Conservation (phyloP, 2,329 filamentous ascomycete genomes). For the Aspergillus bombycis region DNA sequence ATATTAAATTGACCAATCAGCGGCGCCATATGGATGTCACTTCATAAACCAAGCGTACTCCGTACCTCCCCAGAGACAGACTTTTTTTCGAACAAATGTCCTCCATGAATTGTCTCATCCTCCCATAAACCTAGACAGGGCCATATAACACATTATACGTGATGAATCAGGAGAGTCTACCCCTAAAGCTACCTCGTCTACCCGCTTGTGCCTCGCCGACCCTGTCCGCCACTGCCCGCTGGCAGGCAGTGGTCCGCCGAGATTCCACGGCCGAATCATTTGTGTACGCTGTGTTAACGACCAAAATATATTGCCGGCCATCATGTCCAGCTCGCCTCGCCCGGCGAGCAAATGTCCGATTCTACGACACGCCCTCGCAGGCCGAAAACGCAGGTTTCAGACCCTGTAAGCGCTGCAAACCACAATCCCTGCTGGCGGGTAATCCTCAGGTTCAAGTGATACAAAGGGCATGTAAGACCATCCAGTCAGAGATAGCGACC, state of each 20-base stretch:
- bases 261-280: conserved; percentile 52
- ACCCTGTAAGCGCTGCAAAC: conserved; percentile 60
- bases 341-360: conserved; percentile 58
- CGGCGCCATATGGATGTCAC: background rate
- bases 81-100: background rate
- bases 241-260: conserved; percentile 50
- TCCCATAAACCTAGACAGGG: background rate
- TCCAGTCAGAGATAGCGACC: conserved; percentile 26
- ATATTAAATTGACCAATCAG: conserved; percentile 42
- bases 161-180: conserved; percentile 13
- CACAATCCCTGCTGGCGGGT: conserved; percentile 38
- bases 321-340: conserved; percentile 62
- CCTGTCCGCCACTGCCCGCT: conserved; percentile 38
- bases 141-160: background rate
- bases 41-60: background rate
- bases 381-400: conserved; percentile 57
- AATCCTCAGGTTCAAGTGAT: conserved; percentile 38
- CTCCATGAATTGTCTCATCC: background rate
- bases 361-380: conserved; percentile 52
- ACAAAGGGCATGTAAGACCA: conserved; percentile 36
- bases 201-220: conserved; percentile 15
- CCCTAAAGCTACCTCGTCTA: conserved; percentile 30
- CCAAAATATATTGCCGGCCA: conserved; percentile 60
- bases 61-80: background rate
- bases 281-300: conserved; percentile 61